Percentiles rank a stretch among this genome's conserved stretches.
phyloP scores from a whole-genome alignment of 768 basidiomycete species.

The Rhodotorula sphaerocarpa region DNA sequence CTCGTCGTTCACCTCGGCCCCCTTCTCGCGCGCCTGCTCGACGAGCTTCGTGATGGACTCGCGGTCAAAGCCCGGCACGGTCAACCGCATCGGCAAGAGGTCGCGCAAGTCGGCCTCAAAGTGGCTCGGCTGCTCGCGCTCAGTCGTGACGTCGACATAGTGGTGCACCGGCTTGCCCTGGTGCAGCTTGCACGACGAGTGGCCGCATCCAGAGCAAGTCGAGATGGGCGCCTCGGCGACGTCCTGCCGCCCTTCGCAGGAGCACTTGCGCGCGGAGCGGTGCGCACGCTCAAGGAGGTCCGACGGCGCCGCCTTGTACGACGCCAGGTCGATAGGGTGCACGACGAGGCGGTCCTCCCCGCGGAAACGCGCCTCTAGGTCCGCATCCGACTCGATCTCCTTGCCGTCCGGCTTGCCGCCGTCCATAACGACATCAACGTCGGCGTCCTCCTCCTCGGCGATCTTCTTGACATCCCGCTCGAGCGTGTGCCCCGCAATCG shows the following conservation, averaged over 20 bases:
- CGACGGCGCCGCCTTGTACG: constrained; percentile 44
- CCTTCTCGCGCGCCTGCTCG: constrained; percentile 5
- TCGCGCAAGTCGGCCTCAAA: constrained; percentile 73
- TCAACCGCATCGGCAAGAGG: constrained; percentile 75
- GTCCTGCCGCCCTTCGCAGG: constrained; percentile 79
- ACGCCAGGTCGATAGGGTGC: constrained; percentile 31
- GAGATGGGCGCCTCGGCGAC: constrained; percentile 61
- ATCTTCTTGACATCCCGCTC: not conserved
- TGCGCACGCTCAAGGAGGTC: constrained; percentile 59
- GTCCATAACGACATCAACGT: constrained; percentile 48
- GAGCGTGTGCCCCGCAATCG: constrained; percentile 49
- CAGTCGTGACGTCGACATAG: constrained; percentile 44
- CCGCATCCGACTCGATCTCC: constrained; percentile 57
- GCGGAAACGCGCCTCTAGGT: constrained; percentile 56
- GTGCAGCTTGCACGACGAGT: constrained; percentile 73
- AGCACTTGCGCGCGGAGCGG: constrained; percentile 67
- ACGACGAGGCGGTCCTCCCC: constrained; percentile 53
- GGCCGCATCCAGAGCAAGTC: constrained; percentile 66
- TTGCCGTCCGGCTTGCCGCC: constrained; percentile 42
- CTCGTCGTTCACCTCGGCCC: constrained; percentile 2
- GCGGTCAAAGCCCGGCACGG: constrained; percentile 45
- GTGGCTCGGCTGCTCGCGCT: constrained; percentile 59
- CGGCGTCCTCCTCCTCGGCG: not conserved
- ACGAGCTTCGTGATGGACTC: constrained; percentile 2
- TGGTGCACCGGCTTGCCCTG: constrained; percentile 87